Evolutionary conservation across 441 rosid species (phyloP).

Genomic region (Corymbia calophylla): DNA sequence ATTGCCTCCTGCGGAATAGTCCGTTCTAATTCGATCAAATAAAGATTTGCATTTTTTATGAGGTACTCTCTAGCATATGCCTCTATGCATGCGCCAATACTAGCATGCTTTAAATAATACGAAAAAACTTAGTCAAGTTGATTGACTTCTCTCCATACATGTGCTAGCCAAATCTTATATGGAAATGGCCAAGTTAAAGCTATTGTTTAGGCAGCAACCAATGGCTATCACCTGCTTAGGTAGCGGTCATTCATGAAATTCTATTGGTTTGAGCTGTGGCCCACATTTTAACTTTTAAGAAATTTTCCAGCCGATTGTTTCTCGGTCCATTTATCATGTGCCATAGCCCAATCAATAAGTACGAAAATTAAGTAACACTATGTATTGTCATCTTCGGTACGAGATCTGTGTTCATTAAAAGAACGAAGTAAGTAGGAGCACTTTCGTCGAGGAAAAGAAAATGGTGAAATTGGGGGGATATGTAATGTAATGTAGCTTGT

Average conservation of each 20-base stretch:
- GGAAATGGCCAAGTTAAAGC: neutral
- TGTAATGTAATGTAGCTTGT: neutral
- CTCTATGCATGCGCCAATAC: accelerated
- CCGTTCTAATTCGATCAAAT: neutral
- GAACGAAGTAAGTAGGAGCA: neutral
- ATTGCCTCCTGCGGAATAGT: neutral
- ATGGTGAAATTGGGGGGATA: neutral
- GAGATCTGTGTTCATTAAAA: neutral
- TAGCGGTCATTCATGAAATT: neutral
- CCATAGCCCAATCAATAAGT: no score
- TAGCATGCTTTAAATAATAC: neutral
- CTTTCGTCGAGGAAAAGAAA: neutral
- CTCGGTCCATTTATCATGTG: neutral
- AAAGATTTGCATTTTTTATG: accelerated
- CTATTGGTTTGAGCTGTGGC: neutral
- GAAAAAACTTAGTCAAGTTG: neutral
- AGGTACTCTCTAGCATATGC: neutral
- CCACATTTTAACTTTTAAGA: neutral
- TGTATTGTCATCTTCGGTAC: neutral
- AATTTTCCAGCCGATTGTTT: neutral
- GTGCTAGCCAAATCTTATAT: no score
- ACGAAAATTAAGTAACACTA: neutral
- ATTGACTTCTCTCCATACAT: neutral
- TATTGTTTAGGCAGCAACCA: neutral
- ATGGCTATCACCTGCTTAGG: neutral